These are phyloP conservation scores for Alternaria postmessia DNA, from an alignment of 2,329 filamentous ascomycete genomes.

Conservation along the genomic window DNA sequence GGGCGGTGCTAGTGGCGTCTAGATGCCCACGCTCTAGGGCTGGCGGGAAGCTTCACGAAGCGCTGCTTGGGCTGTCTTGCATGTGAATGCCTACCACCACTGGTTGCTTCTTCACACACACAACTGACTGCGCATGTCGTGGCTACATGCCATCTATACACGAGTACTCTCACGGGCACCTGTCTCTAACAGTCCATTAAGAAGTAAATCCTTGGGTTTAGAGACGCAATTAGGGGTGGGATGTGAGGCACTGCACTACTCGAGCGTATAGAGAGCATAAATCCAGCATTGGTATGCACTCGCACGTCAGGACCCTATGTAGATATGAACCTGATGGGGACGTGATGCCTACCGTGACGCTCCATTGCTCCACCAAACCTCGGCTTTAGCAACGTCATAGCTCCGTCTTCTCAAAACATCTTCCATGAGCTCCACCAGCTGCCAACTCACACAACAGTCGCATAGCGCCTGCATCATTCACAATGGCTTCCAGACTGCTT, in stretches of 20 bases:
- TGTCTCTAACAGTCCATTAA: background rate
- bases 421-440: constrained; percentile 14
- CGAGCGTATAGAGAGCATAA: background rate
- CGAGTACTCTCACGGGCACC: background rate
- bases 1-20: constrained; percentile 28
- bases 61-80: constrained; percentile 12
- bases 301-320: background rate
- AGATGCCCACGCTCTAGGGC: constrained; percentile 12
- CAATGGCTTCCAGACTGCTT: constrained; percentile 40
- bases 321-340: background rate
- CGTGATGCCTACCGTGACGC: background rate
- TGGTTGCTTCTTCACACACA: background rate
- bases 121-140: background rate
- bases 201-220: background rate
- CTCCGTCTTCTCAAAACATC: constrained; percentile 21
- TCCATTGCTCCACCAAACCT: constrained; percentile 28
- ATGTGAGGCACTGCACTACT: background rate
- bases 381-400: constrained; percentile 42
- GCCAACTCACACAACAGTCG: constrained; percentile 10
- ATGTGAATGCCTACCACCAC: constrained; percentile 15
- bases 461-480: constrained; percentile 7
- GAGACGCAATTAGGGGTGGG: background rate
- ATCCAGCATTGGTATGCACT: background rate
- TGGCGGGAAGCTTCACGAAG: constrained; percentile 34
- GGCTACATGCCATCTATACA: background rate